phyloP scores from a whole-genome alignment of 164 flowering plant species.

The Sedum album region DNA sequence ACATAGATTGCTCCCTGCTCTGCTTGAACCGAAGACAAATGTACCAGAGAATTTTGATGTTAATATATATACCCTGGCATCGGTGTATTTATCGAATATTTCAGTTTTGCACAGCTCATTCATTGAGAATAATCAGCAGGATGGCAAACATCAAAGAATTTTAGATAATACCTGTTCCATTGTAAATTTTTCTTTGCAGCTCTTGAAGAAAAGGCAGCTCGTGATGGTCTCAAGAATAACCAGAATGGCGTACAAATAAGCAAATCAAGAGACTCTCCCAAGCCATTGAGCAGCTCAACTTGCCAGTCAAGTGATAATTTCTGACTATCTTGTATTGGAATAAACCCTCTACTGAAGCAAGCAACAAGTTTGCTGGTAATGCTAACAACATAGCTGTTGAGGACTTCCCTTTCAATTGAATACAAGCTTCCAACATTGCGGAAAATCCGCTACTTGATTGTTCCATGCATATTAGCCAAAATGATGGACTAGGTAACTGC shows the following conservation, averaged over 20 bases:
- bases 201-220: constrained; percentile 5
- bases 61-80: too few species aligned
- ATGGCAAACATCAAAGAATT: too few species aligned
- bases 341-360: constrained; percentile 7
- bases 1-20: background rate
- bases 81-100: too few species aligned
- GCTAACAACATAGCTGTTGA: constrained; percentile 8
- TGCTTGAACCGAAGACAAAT: background rate
- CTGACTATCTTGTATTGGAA: constrained; percentile 6
- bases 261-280: constrained; percentile 8
- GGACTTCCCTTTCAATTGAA: background rate
- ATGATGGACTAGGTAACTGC: constrained; percentile 1
- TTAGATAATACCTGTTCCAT: too few species aligned
- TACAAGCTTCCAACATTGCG: constrained; percentile 3
- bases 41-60: background rate
- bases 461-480: background rate
- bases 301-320: background rate
- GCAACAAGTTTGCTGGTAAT: background rate
- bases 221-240: constrained; percentile 2
- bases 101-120: too few species aligned
- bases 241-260: constrained; percentile 7
- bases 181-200: background rate
- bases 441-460: background rate
- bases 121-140: too few species aligned
- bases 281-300: background rate